Evolutionary conservation across 2,329 filamentous ascomycete genomes (phyloP), one percentile per base, ranked within the genome.

Genomic region (Xylariaceae sp.): DNA sequence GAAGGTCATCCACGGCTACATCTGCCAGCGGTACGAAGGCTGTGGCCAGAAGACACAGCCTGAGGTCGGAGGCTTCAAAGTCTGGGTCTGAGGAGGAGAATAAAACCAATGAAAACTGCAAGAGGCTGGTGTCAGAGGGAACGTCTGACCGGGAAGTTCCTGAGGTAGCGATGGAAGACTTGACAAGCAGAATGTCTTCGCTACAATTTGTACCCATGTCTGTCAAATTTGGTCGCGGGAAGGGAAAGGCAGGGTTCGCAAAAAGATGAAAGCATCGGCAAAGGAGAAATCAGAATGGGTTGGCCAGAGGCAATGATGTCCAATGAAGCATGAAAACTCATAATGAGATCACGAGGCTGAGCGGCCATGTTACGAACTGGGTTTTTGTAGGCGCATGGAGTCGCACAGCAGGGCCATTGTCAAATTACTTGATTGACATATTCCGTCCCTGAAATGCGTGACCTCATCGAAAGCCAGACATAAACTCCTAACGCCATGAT

Each of bases 141-240:
- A 17, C 33, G 4, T 13, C 41, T 32, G 36, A 44, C 35, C 47
- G 39, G 47, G 51, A 57, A 26, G 51, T 51, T 11, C 60, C 57
- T 3, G 73, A 77, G 44, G 67, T 73, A 15, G 70, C 76, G 13
- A 82, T 87, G 74, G 78, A 82, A 34, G 74, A 75, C 39, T 66
- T 90, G 4, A 66, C 78, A 2, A 74, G 73, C 7, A 79, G 82
- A 42, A 86, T 90, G 82, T 86, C 84, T 1, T 71, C 83, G 3
- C 65, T 90, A 45, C 78, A 78, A 39, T 87, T 90, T 54, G 73
- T 89, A 4, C 86, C 86, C 15, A 70, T 72, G 16, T 84, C 77
- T 51, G 66, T 88, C 38, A 74, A 76, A 9, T 87, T 87, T 59
- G 83, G 83, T 12, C 72, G 76, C 43, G 72, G 71, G n/a, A 67